These are phyloP conservation scores for Dacryopinax spathularia DNA, from an alignment of 768 basidiomycete species.

Conservation along the genomic window DNA sequence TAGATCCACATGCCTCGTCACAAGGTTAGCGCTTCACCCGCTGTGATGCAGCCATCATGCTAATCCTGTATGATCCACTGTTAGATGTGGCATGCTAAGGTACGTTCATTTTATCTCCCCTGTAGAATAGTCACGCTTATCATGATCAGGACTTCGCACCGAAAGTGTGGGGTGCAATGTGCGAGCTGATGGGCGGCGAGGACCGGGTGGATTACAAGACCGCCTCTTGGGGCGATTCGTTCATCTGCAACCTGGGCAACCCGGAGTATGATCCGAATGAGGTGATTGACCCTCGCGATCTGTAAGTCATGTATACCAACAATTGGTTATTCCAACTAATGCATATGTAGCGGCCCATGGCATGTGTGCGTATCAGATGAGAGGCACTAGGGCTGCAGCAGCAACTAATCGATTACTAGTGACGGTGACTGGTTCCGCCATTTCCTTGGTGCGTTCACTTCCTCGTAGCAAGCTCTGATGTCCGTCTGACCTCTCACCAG, in stretches of 20 bases:
- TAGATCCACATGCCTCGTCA: constrained; percentile 41
- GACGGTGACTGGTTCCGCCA: constrained; percentile 10
- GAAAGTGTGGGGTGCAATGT: constrained; percentile 39
- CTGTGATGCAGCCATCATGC: constrained; percentile 23
- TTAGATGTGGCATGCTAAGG: constrained; percentile 28
- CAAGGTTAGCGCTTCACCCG: constrained; percentile 31
- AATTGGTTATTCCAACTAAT: background rate
- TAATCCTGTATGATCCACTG: background rate
- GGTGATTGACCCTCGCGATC: background rate
- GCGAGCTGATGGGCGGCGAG: constrained; percentile 45
- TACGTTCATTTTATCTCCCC: background rate
- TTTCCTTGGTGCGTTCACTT: constrained; percentile 38
- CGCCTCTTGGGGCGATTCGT: constrained; percentile 36
- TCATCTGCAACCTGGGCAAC: constrained; percentile 48
- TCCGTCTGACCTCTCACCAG: constrained; percentile 20
- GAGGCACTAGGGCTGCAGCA: too few species aligned
- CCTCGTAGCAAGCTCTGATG: constrained; percentile 47
- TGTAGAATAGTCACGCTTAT: background rate
- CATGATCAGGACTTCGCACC: constrained; percentile 11
- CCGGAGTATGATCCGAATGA: constrained; percentile 21
- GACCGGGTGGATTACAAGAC: constrained; percentile 34
- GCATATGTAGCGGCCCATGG: background rate
- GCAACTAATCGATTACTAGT: background rate
- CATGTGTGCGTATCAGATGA: background rate
- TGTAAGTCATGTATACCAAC: background rate